These are phyloP conservation scores for Biscutella laevigata DNA, from an alignment of 441 rosid genomes.

Conservation along the genomic window DNA sequence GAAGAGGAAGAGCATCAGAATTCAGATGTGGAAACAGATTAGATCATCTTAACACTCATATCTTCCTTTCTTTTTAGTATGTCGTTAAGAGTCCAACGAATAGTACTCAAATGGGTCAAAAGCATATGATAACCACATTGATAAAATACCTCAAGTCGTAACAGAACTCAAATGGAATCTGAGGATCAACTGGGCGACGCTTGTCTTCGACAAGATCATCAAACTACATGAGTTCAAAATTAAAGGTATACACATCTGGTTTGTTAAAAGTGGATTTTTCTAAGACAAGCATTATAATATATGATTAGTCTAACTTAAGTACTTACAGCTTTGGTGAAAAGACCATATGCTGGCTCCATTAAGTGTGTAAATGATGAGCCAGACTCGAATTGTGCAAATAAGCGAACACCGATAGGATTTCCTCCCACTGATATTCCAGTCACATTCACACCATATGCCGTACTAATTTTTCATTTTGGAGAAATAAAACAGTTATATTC, in stretches of 20 bases:
- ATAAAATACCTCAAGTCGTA: constrained; percentile 46
- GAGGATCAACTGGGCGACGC: constrained; percentile 26
- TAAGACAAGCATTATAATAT: too few species aligned
- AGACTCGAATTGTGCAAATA: constrained; percentile 59
- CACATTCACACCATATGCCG: constrained; percentile 62
- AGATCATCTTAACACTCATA: not conserved
- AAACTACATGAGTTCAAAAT: too few species aligned
- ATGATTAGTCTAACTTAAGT: not conserved
- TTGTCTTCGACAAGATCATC: constrained; percentile 33
- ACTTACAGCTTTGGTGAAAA: constrained; percentile 54
- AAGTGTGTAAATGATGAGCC: constrained; percentile 79
- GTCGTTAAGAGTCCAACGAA: not conserved
- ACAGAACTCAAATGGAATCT: constrained; percentile 71
- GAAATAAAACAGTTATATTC: too few species aligned
- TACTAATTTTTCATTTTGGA: constrained; percentile 41
- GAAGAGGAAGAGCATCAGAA: constrained; percentile 9
- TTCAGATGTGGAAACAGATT: not conserved
- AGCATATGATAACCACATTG: not conserved
- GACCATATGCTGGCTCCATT: constrained; percentile 68
- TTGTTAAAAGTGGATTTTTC: too few species aligned
- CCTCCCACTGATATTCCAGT: constrained; percentile 39
- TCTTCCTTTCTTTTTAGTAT: not conserved
- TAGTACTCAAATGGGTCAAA: not conserved
- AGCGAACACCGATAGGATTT: constrained; percentile 27
- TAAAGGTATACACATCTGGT: too few species aligned